Conservation (phyloP, 768 basidiomycete species). For the Agrocybe pediades region DNA sequence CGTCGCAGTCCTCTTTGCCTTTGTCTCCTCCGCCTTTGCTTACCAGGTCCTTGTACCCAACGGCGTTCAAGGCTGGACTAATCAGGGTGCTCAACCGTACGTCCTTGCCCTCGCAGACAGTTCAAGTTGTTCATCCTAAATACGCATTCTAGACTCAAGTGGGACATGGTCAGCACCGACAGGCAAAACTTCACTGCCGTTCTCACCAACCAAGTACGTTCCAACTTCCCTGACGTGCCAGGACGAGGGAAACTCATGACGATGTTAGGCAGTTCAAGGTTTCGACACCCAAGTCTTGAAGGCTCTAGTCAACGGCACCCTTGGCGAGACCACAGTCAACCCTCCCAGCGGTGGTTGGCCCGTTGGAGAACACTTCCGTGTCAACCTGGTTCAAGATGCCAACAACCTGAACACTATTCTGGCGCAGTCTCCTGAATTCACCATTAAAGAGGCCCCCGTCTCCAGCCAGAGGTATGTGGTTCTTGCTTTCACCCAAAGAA, state of each 20-base stretch:
- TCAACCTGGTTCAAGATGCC: slow-evolving; percentile 67
- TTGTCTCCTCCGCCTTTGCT: slow-evolving; percentile 56
- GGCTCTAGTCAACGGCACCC: slow-evolving; percentile 53
- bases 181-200: slow-evolving; percentile 66
- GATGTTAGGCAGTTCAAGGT: slow-evolving; percentile 32
- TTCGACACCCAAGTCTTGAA: slow-evolving; percentile 50
- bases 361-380: slow-evolving; percentile 56
- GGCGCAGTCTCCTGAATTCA: slow-evolving; percentile 73
- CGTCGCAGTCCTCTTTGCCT: slow-evolving; percentile 44
- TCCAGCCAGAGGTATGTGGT: slow-evolving; percentile 23
- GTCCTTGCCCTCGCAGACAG: slow-evolving; percentile 1
- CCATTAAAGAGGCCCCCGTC: slow-evolving; percentile 27
- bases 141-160: slow-evolving; percentile 45
- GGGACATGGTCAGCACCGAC: slow-evolving; percentile 71
- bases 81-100: slow-evolving; percentile 50
- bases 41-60: slow-evolving; percentile 61
- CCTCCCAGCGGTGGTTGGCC: slow-evolving; percentile 71
- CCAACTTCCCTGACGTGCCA: too few species aligned
- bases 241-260: neutral
- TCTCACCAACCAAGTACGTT: slow-evolving; percentile 61
- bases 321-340: slow-evolving; percentile 39
- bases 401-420: slow-evolving; percentile 52
- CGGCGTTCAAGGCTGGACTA: slow-evolving; percentile 54
- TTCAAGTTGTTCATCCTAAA: neutral
- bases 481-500: neutral